Conservation (phyloP, 257 asterid genomes). For the Pogostemon cablin region DNA sequence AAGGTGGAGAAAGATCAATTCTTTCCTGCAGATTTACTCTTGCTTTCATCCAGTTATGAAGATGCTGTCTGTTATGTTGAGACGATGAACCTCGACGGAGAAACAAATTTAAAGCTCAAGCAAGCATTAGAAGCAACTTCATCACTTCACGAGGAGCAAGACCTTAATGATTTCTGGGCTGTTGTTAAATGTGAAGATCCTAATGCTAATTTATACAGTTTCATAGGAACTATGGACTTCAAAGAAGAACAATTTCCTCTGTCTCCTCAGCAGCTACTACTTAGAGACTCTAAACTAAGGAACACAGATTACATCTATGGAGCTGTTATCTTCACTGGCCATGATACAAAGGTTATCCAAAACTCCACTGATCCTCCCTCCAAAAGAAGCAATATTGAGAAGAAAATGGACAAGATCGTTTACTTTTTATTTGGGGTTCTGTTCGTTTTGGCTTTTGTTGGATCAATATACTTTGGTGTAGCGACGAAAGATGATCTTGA, state of each 20-base stretch:
- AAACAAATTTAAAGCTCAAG: slow-evolving; percentile 86
- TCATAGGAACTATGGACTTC: slow-evolving; percentile 76
- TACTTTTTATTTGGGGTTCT: slow-evolving; percentile 74
- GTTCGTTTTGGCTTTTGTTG: slow-evolving; percentile 58
- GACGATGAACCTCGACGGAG: slow-evolving; percentile 97
- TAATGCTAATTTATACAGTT: slow-evolving; percentile 78
- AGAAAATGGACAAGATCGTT: slow-evolving; percentile 80
- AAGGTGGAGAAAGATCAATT: slow-evolving; percentile 84
- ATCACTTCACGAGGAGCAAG: slow-evolving; percentile 49
- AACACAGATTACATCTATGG: slow-evolving; percentile 84
- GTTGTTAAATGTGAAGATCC: slow-evolving; percentile 88
- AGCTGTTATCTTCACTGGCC: slow-evolving; percentile 88
- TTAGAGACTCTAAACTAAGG: slow-evolving; percentile 79
- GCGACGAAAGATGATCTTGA: slow-evolving; percentile 61
- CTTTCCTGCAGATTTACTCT: slow-evolving; percentile 85
- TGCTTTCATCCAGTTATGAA: slow-evolving; percentile 84
- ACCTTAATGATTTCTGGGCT: slow-evolving; percentile 58
- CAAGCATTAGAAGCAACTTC: slow-evolving; percentile 77
- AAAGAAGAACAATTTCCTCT: slow-evolving; percentile 65
- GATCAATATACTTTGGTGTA: slow-evolving; percentile 80
- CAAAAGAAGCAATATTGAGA: slow-evolving; percentile 88
- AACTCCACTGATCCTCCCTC: slow-evolving; percentile 91
- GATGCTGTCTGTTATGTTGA: slow-evolving; percentile 91
- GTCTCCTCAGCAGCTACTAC: slow-evolving; percentile 82
- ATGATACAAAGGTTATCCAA: slow-evolving; percentile 89